These are phyloP conservation scores for Penicillium sp. DNA, from an alignment of 2,329 filamentous ascomycete genomes.

Conservation along the genomic window DNA sequence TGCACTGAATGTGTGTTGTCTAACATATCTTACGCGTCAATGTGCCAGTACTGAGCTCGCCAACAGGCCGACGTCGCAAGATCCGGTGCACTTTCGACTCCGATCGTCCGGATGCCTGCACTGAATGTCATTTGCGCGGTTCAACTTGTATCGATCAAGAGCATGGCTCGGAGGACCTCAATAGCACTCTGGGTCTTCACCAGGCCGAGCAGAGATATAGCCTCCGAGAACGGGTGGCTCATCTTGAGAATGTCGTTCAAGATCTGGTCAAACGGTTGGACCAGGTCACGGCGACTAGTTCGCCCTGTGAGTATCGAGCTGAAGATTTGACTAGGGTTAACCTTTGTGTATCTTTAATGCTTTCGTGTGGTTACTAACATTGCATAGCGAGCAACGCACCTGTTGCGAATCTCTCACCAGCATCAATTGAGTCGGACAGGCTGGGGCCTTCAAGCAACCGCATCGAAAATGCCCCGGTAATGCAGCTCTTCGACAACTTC, in stretches of 20 bases:
- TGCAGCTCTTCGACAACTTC: constrained; percentile 41
- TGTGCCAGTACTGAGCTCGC: background rate
- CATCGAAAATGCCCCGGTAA: constrained; percentile 36
- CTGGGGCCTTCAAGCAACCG: constrained; percentile 25
- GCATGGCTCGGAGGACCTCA: constrained; percentile 16
- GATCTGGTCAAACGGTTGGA: constrained; percentile 34
- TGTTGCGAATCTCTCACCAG: constrained; percentile 6
- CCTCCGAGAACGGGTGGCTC: constrained; percentile 39
- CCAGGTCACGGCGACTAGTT: constrained; percentile 14
- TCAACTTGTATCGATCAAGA: constrained; percentile 43
- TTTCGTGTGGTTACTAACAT: constrained; percentile 1
- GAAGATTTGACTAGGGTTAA: too few species aligned
- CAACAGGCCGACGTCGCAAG: constrained; percentile 40
- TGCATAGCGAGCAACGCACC: constrained; percentile 6
- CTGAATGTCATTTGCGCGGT: constrained; percentile 42
- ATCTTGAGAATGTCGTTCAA: constrained; percentile 38
- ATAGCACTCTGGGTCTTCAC: constrained; percentile 1
- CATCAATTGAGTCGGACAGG: constrained; percentile 19
- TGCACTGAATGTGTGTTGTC: constrained; percentile 40
- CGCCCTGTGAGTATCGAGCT: constrained; percentile 6
- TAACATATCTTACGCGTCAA: background rate
- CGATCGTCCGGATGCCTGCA: constrained; percentile 35
- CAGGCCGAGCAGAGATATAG: constrained; percentile 35
- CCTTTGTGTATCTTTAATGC: background rate
- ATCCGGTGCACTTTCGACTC: constrained; percentile 43